phyloP scores from a whole-genome alignment of 2,329 filamentous ascomycete genomes.

The Hirsutella minnesotensis region DNA sequence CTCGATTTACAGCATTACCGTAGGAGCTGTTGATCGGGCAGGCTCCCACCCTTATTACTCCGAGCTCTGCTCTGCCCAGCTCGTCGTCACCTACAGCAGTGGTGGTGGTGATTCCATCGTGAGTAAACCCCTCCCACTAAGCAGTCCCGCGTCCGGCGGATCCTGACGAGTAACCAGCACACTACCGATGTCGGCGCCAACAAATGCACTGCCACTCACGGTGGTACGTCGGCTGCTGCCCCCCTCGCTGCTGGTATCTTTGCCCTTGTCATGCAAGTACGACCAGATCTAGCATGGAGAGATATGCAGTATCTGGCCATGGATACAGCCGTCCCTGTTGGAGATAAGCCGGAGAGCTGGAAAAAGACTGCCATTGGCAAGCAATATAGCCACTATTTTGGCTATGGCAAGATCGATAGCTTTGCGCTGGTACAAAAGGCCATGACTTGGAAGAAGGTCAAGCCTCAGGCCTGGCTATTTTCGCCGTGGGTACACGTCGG shows the following conservation, averaged over 20 bases:
- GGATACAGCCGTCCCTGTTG: constrained; percentile 70
- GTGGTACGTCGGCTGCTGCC: constrained; percentile 90
- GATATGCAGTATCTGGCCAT: constrained; percentile 89
- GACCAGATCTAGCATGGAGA: constrained; percentile 83
- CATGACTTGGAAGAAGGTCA: constrained; percentile 76
- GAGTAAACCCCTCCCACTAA: constrained; percentile 16
- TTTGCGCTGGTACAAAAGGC: constrained; percentile 76
- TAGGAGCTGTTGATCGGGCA: constrained; percentile 80
- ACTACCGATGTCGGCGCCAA: constrained; percentile 88
- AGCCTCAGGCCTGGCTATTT: constrained; percentile 90
- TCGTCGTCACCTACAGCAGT: constrained; percentile 95
- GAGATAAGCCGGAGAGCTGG: constrained; percentile 61
- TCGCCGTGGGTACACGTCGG: constrained; percentile 91
- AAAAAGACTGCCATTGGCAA: constrained; percentile 70
- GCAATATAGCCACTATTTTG: constrained; percentile 87
- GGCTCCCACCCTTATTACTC: constrained; percentile 93
- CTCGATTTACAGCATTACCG: constrained; percentile 96
- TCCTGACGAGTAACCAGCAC: constrained; percentile 39
- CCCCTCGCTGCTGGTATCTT: constrained; percentile 88
- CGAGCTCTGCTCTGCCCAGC: constrained; percentile 86
- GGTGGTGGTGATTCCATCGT: constrained; percentile 76
- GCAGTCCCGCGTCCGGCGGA: neutral
- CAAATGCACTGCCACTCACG: constrained; percentile 69
- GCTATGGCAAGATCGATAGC: constrained; percentile 90
- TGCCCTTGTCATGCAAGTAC: constrained; percentile 72